phyloP scores from a whole-genome alignment of 164 flowering plant genomes.

The Cinnamomum chago region DNA sequence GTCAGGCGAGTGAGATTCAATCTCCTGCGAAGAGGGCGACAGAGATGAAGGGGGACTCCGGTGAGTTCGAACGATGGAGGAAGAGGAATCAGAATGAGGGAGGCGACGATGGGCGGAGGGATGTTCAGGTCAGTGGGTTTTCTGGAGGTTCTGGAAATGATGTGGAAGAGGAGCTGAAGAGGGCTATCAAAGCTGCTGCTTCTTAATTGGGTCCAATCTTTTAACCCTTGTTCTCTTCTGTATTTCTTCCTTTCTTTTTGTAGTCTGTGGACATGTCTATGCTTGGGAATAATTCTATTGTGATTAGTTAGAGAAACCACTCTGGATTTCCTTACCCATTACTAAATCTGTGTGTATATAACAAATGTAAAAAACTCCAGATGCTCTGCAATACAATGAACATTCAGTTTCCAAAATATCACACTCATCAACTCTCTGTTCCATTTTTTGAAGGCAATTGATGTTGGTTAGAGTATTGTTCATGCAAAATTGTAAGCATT shows the following conservation, averaged over 20 bases:
- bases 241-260: not conserved
- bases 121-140: conserved; percentile 23
- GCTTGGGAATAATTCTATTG: not conserved
- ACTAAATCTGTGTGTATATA: not conserved
- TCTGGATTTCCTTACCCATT: not conserved
- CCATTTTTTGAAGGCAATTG: not conserved
- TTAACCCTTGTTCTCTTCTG: not conserved
- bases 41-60: conserved; percentile 18
- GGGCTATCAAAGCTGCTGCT: conserved; percentile 72
- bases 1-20: conserved; percentile 13
- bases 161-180: conserved; percentile 67
- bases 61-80: conserved; percentile 47
- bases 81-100: conserved; percentile 33
- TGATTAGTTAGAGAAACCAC: not conserved
- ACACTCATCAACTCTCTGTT: not conserved
- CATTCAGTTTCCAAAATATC: not conserved
- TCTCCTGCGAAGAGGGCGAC: conserved; percentile 17
- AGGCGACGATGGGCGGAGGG: conserved; percentile 31
- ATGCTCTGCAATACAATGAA: not conserved
- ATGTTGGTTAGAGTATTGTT: not conserved
- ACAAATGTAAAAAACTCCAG: not conserved
- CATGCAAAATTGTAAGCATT: not conserved
- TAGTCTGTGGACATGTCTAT: not conserved
- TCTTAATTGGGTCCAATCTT: not conserved
- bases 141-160: conserved; percentile 24